Base-by-base conservation (phyloP, 192 early-diverging fungal genomes). In the Lobosporangium transversale region DNA sequence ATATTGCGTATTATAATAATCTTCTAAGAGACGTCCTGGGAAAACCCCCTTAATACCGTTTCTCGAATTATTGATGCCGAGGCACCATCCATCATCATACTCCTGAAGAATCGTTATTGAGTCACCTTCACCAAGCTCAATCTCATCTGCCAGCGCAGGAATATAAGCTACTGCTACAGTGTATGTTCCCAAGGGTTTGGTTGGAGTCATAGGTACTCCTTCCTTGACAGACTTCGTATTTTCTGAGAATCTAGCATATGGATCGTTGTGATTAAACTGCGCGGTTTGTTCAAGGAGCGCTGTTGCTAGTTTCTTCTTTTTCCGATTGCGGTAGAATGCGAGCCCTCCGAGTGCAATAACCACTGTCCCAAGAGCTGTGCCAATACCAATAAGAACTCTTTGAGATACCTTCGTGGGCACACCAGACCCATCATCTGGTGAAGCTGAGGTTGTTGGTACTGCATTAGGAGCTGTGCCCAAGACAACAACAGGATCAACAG, bases 31-130 rank as follows among this genome's bases (percentile, higher is more conserved):
- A 45, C 85, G 82, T 44, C 79, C 66, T 15, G 87, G 87, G 81
- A 88, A 86, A 4, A 86, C 85, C 48, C 87, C 87, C 50, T 80
- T 66, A 26, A 58, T 52, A 33, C 79, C 71, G 3, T 70, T 79
- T 14, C 78, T 79, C n/a, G 83, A 69, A 40, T 83, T 62, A 54
- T 88, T 88, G 20, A 83, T 54, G 30, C 83, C 87, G 44, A 80
- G 74, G 57, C 82, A 83, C 87, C 87, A 88, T 11, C 87, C 87
- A 70, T 88, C 87, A 61, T 88, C 87, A 50, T 83, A 88, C 49
- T 84, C 82, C 32, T 74, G 70, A 15, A 85, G 48, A 24, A 88
- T 78, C 7, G 83, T 79, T 29, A 88, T 80, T 8, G 81, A 81
- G 31, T 88, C 87, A 17, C 85, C 84, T 17, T 58, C 49, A 55